Base-by-base conservation (phyloP, 73 alveolate species). In the Paramecium biaurelia region DNA sequence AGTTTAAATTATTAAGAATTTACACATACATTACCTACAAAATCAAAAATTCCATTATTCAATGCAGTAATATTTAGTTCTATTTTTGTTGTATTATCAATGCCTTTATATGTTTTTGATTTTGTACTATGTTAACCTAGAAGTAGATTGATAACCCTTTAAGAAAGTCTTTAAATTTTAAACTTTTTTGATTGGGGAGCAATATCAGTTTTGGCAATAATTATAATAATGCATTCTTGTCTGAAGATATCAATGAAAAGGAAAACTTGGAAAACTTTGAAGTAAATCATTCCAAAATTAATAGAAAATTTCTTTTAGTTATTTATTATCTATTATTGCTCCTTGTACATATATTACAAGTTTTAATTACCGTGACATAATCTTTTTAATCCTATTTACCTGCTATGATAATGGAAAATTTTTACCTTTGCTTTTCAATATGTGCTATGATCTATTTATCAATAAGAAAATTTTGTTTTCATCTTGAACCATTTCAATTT, bases 51-150 rank as follows among this genome's bases (percentile, higher is more conserved):
- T 14, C 87, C 87, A 2, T 18, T 74, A 11, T 34, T 74, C 3
- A 35, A 74, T 38, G 4, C 67, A 14, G 87, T 35, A 20, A 21
- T 74, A 4, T 74, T 74, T 74, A 34, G 59, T 14, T 32, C 87
- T 14, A 20, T 74, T 32, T 74, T 74, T 74, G 35, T 43, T 15
- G 87, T 74, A 7, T 32, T 74, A 74, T 74, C 87, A 5, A 74
- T 74, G 87, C 87, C 87, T 35, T 35, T 74, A 74, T 74, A 74
- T 74, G 87, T 74, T 14, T 74, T 74, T 74, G 87, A 74, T 74
- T 74, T 74, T 35, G 37, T 32, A 30, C 8, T 30, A 0, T 74
- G 87, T 74, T 35, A 74, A 74, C 37, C 57, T 15, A 74, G 87
- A 37, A 67, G 9, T 67, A 35, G 34, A 21, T 30, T 74, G 47